phyloP scores from a whole-genome alignment of 192 early-diverging fungal species.

The Dissophora globulifera region DNA sequence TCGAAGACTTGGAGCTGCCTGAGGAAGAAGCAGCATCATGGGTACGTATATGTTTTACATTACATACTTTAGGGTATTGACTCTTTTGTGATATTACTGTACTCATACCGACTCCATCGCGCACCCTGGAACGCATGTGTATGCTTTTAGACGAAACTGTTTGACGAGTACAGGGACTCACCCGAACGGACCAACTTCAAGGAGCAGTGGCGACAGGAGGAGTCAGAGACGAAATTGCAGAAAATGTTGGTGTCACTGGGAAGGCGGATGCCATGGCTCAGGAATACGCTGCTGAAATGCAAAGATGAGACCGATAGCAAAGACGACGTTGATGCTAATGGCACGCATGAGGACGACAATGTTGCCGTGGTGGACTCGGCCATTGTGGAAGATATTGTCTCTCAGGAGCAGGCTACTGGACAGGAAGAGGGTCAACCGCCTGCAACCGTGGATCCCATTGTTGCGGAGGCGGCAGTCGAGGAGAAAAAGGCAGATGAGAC shows the following conservation, averaged over 20 bases:
- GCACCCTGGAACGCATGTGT: no score
- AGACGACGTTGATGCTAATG: no score
- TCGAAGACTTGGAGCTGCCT: slow-evolving; percentile 58
- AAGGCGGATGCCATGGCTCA: slow-evolving; percentile 80
- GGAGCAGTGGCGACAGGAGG: slow-evolving; percentile 80
- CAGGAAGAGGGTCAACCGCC: no score
- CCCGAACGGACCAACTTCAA: slow-evolving; percentile 69
- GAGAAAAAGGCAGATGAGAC: neutral
- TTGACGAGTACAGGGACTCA: slow-evolving; percentile 64
- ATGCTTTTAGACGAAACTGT: slow-evolving; percentile 58
- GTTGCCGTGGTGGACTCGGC: neutral
- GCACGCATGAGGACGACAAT: no score
- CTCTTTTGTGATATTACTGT: no score
- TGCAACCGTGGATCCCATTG: neutral
- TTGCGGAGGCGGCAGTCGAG: neutral
- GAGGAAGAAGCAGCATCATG: slow-evolving; percentile 61
- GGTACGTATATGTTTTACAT: slow-evolving; percentile 40
- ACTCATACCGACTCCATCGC: no score
- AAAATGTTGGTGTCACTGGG: slow-evolving; percentile 77
- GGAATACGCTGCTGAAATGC: slow-evolving; percentile 39
- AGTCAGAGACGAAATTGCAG: slow-evolving; percentile 71
- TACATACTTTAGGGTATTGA: no score
- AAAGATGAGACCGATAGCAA: slow-evolving; percentile 3
- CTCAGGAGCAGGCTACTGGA: no score
- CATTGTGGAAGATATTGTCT: no score